Conservation (phyloP, 257 asterid species). For the Solanum raphanifolium region DNA sequence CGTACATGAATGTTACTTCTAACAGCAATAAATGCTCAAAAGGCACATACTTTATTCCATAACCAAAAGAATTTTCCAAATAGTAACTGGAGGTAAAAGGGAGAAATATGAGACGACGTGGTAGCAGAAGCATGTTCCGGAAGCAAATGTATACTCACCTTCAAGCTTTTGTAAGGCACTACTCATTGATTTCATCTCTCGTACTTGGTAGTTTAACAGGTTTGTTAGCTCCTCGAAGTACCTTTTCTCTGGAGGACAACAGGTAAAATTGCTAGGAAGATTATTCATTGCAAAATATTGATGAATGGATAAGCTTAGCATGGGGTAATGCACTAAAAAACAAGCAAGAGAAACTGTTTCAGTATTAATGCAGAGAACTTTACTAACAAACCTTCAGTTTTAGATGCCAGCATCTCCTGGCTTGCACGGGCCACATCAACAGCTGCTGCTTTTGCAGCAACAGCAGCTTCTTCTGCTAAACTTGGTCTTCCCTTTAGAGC, state of each 20-base stretch:
- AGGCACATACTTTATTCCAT: background rate
- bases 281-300: background rate
- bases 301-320: background rate
- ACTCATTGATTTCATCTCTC: slow-evolving; percentile 83
- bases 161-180: slow-evolving; percentile 60
- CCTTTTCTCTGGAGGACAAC: slow-evolving; percentile 43
- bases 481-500: slow-evolving; percentile 38
- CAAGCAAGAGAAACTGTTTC: background rate
- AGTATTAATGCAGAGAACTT: background rate
- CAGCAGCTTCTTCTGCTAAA: slow-evolving; percentile 72
- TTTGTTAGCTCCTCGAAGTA: slow-evolving; percentile 73
- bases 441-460: slow-evolving; percentile 92
- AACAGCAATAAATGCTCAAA: background rate
- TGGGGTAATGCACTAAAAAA: background rate
- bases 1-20: background rate
- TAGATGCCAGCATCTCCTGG: slow-evolving; percentile 68
- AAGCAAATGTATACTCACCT: slow-evolving; percentile 28
- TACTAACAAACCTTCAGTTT: slow-evolving; percentile 50
- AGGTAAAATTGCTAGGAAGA: background rate
- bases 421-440: slow-evolving; percentile 85
- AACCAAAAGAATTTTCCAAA: background rate
- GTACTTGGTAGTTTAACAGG: slow-evolving; percentile 54
- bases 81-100: background rate
- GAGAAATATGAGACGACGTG: background rate
- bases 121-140: background rate